Conservation (phyloP, 805 yeast genomes). For the Metschnikowia henanensis region DNA sequence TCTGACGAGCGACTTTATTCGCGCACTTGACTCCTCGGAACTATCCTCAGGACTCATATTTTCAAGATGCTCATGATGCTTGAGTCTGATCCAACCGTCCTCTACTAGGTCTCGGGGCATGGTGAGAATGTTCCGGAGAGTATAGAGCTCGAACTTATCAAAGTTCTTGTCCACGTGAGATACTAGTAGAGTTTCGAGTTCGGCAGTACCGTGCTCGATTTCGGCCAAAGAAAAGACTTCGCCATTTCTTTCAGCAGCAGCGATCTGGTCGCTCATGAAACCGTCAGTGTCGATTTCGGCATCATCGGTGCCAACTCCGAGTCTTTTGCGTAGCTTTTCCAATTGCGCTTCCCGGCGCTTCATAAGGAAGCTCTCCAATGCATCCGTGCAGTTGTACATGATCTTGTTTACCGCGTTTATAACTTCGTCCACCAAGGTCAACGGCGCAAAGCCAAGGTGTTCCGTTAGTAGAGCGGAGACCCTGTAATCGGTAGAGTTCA, state of each 20-base stretch:
- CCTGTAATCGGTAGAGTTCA: constrained; percentile 28
- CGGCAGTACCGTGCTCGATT: constrained; percentile 75
- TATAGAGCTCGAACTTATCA: constrained; percentile 83
- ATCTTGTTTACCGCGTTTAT: constrained; percentile 85
- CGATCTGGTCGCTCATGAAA: constrained; percentile 5
- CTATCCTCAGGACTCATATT: background rate
- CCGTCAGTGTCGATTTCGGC: constrained; percentile 4
- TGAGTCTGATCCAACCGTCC: constrained; percentile 65
- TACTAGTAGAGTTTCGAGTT: constrained; percentile 74
- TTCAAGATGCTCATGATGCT: constrained; percentile 63
- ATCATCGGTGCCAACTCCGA: constrained; percentile 17
- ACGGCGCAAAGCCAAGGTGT: constrained; percentile 83
- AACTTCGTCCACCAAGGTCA: constrained; percentile 80
- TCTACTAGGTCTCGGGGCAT: constrained; percentile 65
- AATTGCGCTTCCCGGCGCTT: constrained; percentile 21
- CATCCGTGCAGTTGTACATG: constrained; percentile 78
- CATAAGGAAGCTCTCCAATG: constrained; percentile 64
- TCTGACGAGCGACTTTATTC: constrained; percentile 26
- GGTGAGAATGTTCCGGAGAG: constrained; percentile 70
- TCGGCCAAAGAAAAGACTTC: constrained; percentile 40
- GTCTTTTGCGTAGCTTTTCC: constrained; percentile 16
- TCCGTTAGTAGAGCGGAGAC: constrained; percentile 62
- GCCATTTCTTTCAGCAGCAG: constrained; percentile 8
- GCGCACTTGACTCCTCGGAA: background rate
- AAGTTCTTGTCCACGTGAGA: constrained; percentile 76